A percentile compares a stretch with the other conserved stretches of the same genome.
These are phyloP conservation scores for Puccinia polysora DNA, from an alignment of 1,284 basidiomycete species.

Conservation along the genomic window DNA sequence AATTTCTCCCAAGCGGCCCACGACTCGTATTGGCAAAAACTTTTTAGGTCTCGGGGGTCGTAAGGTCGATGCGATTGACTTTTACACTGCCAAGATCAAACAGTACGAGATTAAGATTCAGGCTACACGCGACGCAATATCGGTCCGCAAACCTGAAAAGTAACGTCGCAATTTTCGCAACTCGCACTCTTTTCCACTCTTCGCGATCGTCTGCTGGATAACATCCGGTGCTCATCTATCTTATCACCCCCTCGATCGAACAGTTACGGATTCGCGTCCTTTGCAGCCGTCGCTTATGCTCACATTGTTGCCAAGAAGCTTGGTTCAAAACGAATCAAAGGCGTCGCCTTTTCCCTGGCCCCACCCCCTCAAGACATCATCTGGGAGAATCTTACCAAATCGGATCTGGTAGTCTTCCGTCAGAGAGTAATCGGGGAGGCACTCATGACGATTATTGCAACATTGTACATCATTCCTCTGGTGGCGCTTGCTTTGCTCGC, in stretches of 20 bases:
- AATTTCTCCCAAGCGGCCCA: conserved; percentile 69
- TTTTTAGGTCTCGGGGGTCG: conserved; percentile 68
- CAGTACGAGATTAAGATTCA: conserved; percentile 68
- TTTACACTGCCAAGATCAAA: conserved; percentile 62
- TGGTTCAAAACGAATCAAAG: conserved; percentile 65
- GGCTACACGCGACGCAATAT: conserved; percentile 60
- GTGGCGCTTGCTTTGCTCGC: conserved; percentile 74
- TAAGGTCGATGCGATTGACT: conserved; percentile 69
- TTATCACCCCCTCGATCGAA: too few species aligned
- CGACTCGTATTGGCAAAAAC: conserved; percentile 63
- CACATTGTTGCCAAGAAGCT: conserved; percentile 73
- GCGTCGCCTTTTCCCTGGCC: conserved; percentile 66
- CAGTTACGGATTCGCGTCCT: conserved; percentile 68
- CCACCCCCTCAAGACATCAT: conserved; percentile 61
- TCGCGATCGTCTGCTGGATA: too few species aligned
- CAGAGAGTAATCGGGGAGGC: conserved; percentile 70
- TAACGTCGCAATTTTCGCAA: conserved; percentile 61
- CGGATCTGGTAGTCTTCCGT: conserved; percentile 63
- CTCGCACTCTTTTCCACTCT: too few species aligned
- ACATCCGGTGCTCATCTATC: conserved; percentile 73
- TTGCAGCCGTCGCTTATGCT: conserved; percentile 86
- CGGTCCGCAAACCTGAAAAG: conserved; percentile 34
- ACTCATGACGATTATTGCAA: conserved; percentile 66
- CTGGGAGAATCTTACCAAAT: conserved; percentile 79
- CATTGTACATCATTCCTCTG: conserved; percentile 85